Evolutionary conservation across 2,329 filamentous ascomycete species (phyloP).

Genomic region (Fonsecaea pugnacius): DNA sequence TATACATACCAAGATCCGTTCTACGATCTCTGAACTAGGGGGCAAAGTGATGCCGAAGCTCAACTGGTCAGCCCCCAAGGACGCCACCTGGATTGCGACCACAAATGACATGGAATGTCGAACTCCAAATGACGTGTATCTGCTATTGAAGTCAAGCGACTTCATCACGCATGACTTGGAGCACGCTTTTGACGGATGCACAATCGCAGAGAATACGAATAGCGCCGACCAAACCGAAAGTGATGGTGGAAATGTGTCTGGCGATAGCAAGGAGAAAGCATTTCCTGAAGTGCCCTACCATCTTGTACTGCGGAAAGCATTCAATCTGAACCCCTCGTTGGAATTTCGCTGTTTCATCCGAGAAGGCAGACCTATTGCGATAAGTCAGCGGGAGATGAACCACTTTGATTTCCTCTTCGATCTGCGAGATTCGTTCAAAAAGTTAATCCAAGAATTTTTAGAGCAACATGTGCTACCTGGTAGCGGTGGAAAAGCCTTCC

Average conservation of each 20-base stretch:
- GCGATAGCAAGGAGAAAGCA: neutral
- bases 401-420: slow-evolving; percentile 80
- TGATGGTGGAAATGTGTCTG: neutral
- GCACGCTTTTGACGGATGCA: slow-evolving; percentile 83
- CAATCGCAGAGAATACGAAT: slow-evolving; percentile 42
- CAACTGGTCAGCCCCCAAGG: slow-evolving; percentile 97
- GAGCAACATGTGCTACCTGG: slow-evolving; percentile 59
- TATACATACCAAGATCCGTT: slow-evolving; percentile 75
- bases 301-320: slow-evolving; percentile 84
- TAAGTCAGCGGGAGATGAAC: slow-evolving; percentile 88
- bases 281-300: slow-evolving; percentile 66
- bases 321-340: slow-evolving; percentile 83
- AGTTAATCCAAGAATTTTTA: slow-evolving; percentile 78
- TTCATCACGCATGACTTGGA: slow-evolving; percentile 94
- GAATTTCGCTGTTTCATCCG: slow-evolving; percentile 97
- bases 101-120: slow-evolving; percentile 93
- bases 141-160: slow-evolving; percentile 90
- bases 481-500: slow-evolving; percentile 51
- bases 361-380: slow-evolving; percentile 74
- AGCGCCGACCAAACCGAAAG: neutral
- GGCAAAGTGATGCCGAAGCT: slow-evolving; percentile 89
- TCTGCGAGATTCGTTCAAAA: slow-evolving; percentile 68
- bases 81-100: slow-evolving; percentile 86
- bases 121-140: slow-evolving; percentile 86
- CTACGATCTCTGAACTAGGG: slow-evolving; percentile 77